These are phyloP conservation scores for Sabuloglossum arenarium DNA, from an alignment of 495 filamentous ascomycete genomes.

Conservation along the genomic window DNA sequence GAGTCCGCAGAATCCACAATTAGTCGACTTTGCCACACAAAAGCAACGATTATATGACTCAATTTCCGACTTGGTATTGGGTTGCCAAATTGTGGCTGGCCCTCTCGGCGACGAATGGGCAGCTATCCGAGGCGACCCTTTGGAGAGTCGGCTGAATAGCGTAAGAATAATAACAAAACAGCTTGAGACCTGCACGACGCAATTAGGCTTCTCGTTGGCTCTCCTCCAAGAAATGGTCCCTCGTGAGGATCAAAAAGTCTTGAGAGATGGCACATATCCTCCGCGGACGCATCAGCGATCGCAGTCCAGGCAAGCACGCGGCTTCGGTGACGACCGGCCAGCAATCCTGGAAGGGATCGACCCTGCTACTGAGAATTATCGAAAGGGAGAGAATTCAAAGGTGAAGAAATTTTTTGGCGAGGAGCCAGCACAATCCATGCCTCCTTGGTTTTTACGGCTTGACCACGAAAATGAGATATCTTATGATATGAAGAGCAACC, in stretches of 20 bases:
- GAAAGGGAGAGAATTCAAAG: slow-evolving; percentile 51
- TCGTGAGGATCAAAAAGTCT: slow-evolving; percentile 12
- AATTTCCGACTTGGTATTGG: slow-evolving; percentile 68
- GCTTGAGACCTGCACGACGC: slow-evolving; percentile 67
- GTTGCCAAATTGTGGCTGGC: slow-evolving; percentile 70
- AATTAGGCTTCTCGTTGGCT: slow-evolving; percentile 71
- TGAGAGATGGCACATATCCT: slow-evolving; percentile 5
- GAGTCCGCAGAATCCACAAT: slow-evolving; percentile 58
- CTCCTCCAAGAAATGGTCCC: slow-evolving; percentile 65
- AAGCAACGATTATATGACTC: slow-evolving; percentile 88
- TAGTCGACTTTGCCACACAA: slow-evolving; percentile 70
- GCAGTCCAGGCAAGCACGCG: slow-evolving; percentile 21
- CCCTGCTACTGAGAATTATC: slow-evolving; percentile 34
- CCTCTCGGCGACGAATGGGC: slow-evolving; percentile 92
- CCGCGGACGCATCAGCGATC: slow-evolving; percentile 25
- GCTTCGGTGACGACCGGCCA: slow-evolving; percentile 28
- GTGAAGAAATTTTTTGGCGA: slow-evolving; percentile 80
- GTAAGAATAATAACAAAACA: slow-evolving; percentile 55
- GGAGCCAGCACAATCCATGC: slow-evolving; percentile 33
- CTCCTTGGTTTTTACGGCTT: slow-evolving; percentile 63
- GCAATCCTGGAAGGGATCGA: slow-evolving; percentile 47
- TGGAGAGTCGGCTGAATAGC: slow-evolving; percentile 71
- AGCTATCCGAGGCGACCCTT: slow-evolving; percentile 66
- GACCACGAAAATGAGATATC: slow-evolving; percentile 81
- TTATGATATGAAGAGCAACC: slow-evolving; percentile 58